phyloP scores from a whole-genome alignment of 2,329 filamentous ascomycete genomes.

The Talaromyces sp. region DNA sequence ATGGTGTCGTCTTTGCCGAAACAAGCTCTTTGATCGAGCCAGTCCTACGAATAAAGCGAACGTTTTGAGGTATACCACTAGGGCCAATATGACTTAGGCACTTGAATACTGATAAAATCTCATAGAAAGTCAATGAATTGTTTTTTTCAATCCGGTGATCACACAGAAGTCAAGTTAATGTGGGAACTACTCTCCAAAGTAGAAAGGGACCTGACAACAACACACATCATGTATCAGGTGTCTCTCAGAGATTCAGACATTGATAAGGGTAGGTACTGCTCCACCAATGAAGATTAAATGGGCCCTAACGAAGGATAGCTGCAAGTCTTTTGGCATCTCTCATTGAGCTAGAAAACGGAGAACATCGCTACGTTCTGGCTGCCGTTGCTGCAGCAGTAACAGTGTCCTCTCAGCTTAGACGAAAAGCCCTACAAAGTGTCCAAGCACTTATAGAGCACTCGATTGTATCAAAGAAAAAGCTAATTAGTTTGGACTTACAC shows the following conservation, averaged over 20 bases:
- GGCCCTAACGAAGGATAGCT: not conserved
- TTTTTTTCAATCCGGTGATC: slow-evolving; percentile 58
- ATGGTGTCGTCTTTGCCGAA: slow-evolving; percentile 71
- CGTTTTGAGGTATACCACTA: slow-evolving; percentile 56
- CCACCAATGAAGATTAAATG: not conserved
- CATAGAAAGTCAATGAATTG: slow-evolving; percentile 70
- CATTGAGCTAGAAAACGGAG: slow-evolving; percentile 9
- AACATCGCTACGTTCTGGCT: slow-evolving; percentile 10
- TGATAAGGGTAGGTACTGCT: not conserved
- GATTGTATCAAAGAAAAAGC: not conserved
- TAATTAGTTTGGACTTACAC: slow-evolving; percentile 7
- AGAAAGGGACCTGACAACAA: slow-evolving; percentile 62
- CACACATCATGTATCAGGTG: slow-evolving; percentile 73
- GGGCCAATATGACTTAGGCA: not conserved
- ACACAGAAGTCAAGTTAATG: slow-evolving; percentile 49
- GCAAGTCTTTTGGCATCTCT: slow-evolving; percentile 6
- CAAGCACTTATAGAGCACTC: not conserved
- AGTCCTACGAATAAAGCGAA: slow-evolving; percentile 66
- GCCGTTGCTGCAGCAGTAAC: slow-evolving; percentile 9
- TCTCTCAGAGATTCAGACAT: slow-evolving; percentile 47
- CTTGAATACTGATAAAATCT: not conserved
- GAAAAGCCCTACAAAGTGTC: slow-evolving; percentile 9
- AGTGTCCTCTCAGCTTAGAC: not conserved
- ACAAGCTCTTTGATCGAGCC: slow-evolving; percentile 63
- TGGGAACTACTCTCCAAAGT: slow-evolving; percentile 57